Percentiles rank a stretch among this genome's conserved stretches.
phyloP scores from a whole-genome alignment of 306 rosid species.

The Vachellia collinsii region DNA sequence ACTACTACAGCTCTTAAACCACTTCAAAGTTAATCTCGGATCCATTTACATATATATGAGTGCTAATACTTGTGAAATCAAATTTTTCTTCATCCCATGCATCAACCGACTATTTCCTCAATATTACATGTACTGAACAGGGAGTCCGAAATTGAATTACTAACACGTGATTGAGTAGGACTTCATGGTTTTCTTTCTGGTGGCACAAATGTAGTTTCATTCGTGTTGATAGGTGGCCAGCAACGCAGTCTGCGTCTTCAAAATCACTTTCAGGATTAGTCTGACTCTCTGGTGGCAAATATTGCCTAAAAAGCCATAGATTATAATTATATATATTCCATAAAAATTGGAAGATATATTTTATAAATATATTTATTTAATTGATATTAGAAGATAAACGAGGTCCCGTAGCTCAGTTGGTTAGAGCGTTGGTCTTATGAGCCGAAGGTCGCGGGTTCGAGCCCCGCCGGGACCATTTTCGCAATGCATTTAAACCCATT shows the following conservation, averaged over 20 bases:
- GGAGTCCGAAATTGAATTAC: background rate
- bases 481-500: too few species aligned
- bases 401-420: slow-evolving; percentile 68
- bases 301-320: too few species aligned
- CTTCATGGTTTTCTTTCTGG: background rate
- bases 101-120: background rate
- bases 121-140: background rate
- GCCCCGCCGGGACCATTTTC: slow-evolving; percentile 59
- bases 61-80: background rate
- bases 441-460: slow-evolving; percentile 74
- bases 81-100: background rate
- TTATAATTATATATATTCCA: too few species aligned
- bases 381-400: too few species aligned
- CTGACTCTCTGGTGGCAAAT: background rate
- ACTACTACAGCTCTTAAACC: background rate
- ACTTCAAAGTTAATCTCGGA: background rate
- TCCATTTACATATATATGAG: background rate
- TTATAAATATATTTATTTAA: too few species aligned
- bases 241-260: background rate
- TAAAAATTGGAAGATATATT: too few species aligned
- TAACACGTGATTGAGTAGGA: background rate
- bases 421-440: slow-evolving; percentile 71
- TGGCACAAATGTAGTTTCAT: background rate
- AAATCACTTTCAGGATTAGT: background rate
- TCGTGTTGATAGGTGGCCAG: background rate